These are phyloP conservation scores for Russula earlei DNA, from an alignment of 768 basidiomycete species.

Conservation along the genomic window DNA sequence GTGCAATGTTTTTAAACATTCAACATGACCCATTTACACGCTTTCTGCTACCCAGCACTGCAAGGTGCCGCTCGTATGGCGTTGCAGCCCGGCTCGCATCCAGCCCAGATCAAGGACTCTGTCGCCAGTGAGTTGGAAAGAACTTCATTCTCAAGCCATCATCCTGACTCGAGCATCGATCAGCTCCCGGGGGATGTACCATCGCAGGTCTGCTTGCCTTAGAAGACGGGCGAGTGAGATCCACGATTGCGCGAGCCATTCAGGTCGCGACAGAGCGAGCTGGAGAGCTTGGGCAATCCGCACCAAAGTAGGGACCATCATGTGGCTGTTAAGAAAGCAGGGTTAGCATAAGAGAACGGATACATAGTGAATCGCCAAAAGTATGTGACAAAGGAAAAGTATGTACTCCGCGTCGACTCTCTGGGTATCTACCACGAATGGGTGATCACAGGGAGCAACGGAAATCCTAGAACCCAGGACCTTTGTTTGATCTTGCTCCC, in stretches of 20 bases:
- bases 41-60: conserved; percentile 44
- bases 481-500: conserved; percentile 58
- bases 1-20: conserved; percentile 21
- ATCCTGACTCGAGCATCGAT: background rate
- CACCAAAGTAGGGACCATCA: conserved; percentile 36
- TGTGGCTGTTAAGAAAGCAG: too few relatives aligned
- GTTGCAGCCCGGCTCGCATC: conserved; percentile 79
- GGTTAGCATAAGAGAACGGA: background rate
- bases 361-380: background rate
- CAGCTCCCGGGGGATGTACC: conserved; percentile 96
- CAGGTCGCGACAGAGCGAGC: conserved; percentile 90
- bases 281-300: conserved; percentile 69
- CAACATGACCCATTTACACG: background rate
- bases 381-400: conserved; percentile 3
- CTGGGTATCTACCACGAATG: conserved; percentile 12
- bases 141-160: background rate
- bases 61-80: conserved; percentile 97
- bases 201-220: conserved; percentile 93
- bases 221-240: conserved; percentile 89
- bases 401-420: conserved; percentile 23
- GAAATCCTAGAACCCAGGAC: conserved; percentile 17
- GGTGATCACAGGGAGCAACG: conserved; percentile 24
- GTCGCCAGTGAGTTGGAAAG: conserved; percentile 71
- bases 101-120: conserved; percentile 93
- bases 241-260: conserved; percentile 90